Evolutionary conservation across 164 flowering plant genomes (phyloP), one percentile per base, ranked within the genome.

Genomic region (Akebia trifoliata): DNA sequence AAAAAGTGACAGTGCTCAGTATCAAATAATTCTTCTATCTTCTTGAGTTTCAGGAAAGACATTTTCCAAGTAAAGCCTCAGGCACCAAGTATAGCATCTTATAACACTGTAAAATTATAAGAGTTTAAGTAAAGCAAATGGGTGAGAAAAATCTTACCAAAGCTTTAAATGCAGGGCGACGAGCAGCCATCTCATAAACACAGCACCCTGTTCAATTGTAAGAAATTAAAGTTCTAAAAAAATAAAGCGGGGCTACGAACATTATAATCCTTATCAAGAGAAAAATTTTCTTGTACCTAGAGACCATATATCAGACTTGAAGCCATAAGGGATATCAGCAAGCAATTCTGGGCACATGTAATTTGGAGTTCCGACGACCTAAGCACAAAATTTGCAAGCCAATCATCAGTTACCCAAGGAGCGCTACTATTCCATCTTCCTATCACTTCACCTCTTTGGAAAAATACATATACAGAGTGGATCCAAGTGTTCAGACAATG

Each of bases 281-380:
- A 35, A 8, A 57, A 36, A 50, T 25, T 36, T 26, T 21, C 1
- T 55, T 66, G 31, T 80, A 93, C 99, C 99, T 50, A 93, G 78
- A 35, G 99, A 93, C 99, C 99, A 93, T 56, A 93, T 93, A 74
- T 93, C 99, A n/a, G 99, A 93, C 65, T 93, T 93, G 74, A 93
- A 93, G 62, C 99, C 99, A 69, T 93, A 93, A 21, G 99, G 99
- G 64, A 93, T 93, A 72, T 93, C 99, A 34, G 99, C 86, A 60
- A 93, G 94, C 60, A 93, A 82, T 73, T 93, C 99, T 52, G 99
- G 99, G 63, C 99, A 93, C 99, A 93, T 93, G 74, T 93, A 93
- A 76, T 93, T 93, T 45, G 99, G 99, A 57, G 99, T 93, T 73
- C 99, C 99, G 56, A 93, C 99, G 37, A 93, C 97, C 99, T 90